These are phyloP conservation scores for Coemansia sp. DNA, from an alignment of 192 early-diverging fungal genomes.

Conservation along the genomic window DNA sequence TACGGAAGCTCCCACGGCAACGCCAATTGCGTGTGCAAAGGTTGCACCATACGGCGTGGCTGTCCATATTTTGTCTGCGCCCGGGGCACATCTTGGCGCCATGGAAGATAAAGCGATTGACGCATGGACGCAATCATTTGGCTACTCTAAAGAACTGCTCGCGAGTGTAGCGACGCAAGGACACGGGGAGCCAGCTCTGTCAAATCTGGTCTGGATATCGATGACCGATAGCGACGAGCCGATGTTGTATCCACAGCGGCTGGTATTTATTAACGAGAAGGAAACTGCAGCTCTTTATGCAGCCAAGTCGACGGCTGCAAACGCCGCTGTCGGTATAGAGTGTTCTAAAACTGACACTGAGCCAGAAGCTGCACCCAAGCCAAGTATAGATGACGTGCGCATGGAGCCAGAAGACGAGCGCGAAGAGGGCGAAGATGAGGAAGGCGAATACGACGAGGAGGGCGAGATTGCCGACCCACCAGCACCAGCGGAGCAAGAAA, in stretches of 20 bases:
- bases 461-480: slow-evolving; percentile 47
- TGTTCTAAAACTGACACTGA: background rate
- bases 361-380: background rate
- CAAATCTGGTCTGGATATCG: slow-evolving; percentile 36
- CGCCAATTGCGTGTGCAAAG: slow-evolving; percentile 13
- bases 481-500: background rate
- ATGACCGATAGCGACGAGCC: slow-evolving; percentile 18
- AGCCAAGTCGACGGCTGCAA: background rate
- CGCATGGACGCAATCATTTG: slow-evolving; percentile 36
- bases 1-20: slow-evolving; percentile 1
- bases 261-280: slow-evolving; percentile 25
- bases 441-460: slow-evolving; percentile 48
- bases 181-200: background rate
- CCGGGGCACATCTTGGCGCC: slow-evolving; percentile 12
- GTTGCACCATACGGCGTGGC: slow-evolving; percentile 36
- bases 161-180: background rate
- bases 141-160: slow-evolving; percentile 24
- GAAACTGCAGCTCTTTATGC: background rate
- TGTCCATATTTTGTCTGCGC: slow-evolving; percentile 29
- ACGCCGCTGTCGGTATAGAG: background rate
- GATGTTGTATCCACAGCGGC: slow-evolving; percentile 40
- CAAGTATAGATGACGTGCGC: background rate
- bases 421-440: slow-evolving; percentile 35
- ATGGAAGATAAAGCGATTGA: slow-evolving; percentile 24
- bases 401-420: slow-evolving; percentile 1